These are phyloP conservation scores for Epichloe bromicola DNA, from an alignment of 2,329 filamentous ascomycete genomes.

Conservation along the genomic window DNA sequence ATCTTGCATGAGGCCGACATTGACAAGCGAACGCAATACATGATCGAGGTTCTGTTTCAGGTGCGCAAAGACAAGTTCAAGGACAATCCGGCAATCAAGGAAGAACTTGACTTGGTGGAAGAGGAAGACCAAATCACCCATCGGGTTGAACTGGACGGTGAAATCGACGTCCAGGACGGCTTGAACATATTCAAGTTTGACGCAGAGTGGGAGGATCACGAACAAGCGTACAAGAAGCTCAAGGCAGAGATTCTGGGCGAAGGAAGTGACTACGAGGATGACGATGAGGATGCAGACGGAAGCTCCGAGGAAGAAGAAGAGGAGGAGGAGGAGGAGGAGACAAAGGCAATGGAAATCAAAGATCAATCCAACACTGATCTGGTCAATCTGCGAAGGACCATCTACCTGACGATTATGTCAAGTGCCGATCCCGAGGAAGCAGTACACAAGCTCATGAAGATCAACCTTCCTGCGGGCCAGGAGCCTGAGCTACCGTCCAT, in stretches of 20 bases:
- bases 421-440: constrained; percentile 94
- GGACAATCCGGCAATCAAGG: constrained; percentile 79
- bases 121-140: constrained; percentile 98
- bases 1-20: constrained; percentile 95
- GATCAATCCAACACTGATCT: constrained; percentile 95
- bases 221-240: constrained; percentile 77
- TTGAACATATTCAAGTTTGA: constrained; percentile 96
- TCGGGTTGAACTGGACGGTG: constrained; percentile 66
- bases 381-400: constrained; percentile 82
- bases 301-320: constrained; percentile 63
- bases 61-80: constrained; percentile 94
- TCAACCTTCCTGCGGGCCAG: constrained; percentile 74
- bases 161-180: constrained; percentile 71
- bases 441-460: constrained; percentile 91
- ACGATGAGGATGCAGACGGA: constrained; percentile 46
- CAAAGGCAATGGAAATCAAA: constrained; percentile 86
- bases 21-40: constrained; percentile 97
- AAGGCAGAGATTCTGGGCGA: constrained; percentile 92
- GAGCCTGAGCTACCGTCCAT: constrained; percentile 89
- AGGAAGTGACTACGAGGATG: constrained; percentile 71
- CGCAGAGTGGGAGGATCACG: constrained; percentile 76
- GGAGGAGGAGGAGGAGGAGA: constrained; percentile 63
- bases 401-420: constrained; percentile 96
- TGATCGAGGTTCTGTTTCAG: constrained; percentile 96
- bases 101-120: constrained; percentile 89